Conservation (phyloP, 2,329 filamentous ascomycete genomes). For the Penicillium sp. region DNA sequence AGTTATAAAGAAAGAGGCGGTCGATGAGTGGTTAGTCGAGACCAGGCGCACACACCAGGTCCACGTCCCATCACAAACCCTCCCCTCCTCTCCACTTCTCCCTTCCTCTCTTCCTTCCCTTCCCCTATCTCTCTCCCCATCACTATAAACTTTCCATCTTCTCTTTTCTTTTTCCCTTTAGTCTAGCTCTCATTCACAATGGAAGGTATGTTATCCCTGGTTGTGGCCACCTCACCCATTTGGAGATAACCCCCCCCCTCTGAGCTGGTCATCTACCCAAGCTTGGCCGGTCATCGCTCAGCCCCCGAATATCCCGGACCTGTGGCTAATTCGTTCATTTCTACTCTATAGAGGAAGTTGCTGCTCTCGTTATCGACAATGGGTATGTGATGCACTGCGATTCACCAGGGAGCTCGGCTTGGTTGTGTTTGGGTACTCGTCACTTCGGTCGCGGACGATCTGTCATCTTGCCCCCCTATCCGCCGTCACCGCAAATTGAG, state of each 20-base stretch:
- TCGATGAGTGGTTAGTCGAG: constrained; percentile 14
- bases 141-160: constrained; percentile 12
- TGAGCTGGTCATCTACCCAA: constrained; percentile 10
- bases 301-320: constrained; percentile 10
- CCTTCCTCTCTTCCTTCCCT: constrained; percentile 14
- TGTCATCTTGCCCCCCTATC: constrained; percentile 16
- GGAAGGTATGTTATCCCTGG: constrained; percentile 56
- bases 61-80: constrained; percentile 26
- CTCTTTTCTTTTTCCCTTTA: constrained; percentile 39
- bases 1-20: constrained; percentile 1
- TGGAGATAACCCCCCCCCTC: constrained; percentile 17
- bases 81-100: constrained; percentile 19
- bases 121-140: constrained; percentile 16
- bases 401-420: constrained; percentile 15
- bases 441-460: constrained; percentile 22
- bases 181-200: constrained; percentile 49
- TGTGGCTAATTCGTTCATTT: constrained; percentile 36
- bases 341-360: constrained; percentile 86
- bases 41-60: constrained; percentile 17
- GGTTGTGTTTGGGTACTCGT: constrained; percentile 25
- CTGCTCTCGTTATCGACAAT: constrained; percentile 99
- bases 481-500: constrained; percentile 13
- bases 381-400: constrained; percentile 68
- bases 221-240: constrained; percentile 29
- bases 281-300: constrained; percentile 9